Conservation (phyloP, 306 rosid genomes). For the Castanea crenata region DNA sequence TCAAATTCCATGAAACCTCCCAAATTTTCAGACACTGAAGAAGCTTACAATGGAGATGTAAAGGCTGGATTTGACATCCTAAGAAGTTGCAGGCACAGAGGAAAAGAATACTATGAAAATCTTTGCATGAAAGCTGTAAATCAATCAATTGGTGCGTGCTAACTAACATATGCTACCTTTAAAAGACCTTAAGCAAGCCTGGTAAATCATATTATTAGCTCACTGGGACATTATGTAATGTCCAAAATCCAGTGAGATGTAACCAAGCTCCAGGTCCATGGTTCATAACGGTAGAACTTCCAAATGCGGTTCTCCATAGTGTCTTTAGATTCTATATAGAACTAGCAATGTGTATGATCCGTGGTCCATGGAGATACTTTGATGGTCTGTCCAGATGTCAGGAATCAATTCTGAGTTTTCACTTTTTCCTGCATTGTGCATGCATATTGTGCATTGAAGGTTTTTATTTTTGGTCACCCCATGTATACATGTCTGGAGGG, state of each 20-base stretch:
- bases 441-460: slow-evolving; percentile 6
- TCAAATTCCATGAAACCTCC: slow-evolving; percentile 34
- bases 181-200: neutral
- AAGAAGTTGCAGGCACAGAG: slow-evolving; percentile 77
- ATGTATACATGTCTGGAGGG: neutral
- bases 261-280: neutral
- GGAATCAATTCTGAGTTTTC: neutral
- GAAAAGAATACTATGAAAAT: slow-evolving; percentile 88
- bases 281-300: neutral
- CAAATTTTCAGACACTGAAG: slow-evolving; percentile 26
- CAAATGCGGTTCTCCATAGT: neutral
- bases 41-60: slow-evolving; percentile 47
- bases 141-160: slow-evolving; percentile 84
- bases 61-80: slow-evolving; percentile 68
- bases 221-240: neutral
- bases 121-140: slow-evolving; percentile 99
- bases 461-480: neutral
- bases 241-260: slow-evolving; percentile 6
- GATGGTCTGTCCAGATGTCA: neutral
- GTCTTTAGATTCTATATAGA: neutral
- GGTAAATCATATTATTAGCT: neutral
- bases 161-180: neutral
- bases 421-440: neutral
- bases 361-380: neutral
- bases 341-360: neutral